Conservation (phyloP, 2,329 filamentous ascomycete genomes). For the Ophidiomyces ophidiicola region DNA sequence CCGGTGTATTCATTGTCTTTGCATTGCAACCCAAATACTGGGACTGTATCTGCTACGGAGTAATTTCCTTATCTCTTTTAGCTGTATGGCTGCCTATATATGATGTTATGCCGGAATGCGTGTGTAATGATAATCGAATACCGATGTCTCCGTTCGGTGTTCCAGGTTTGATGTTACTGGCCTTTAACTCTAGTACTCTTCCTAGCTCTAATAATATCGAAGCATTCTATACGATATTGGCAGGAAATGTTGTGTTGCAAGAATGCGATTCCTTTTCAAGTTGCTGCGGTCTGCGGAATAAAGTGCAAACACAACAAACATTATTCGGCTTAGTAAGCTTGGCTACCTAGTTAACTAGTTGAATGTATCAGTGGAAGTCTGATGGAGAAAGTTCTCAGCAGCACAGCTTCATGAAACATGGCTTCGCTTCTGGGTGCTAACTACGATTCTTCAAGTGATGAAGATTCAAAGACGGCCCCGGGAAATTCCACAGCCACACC, state of each 20-base stretch:
- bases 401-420: constrained; percentile 23
- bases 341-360: too few species aligned
- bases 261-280: too few species aligned
- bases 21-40: neutral
- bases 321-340: too few species aligned
- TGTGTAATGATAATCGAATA: constrained; percentile 7
- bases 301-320: constrained; percentile 1
- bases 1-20: neutral
- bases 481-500: constrained; percentile 18
- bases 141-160: too few species aligned
- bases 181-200: too few species aligned
- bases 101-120: constrained; percentile 6
- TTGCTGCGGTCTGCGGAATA: too few species aligned
- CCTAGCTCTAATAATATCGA: too few species aligned
- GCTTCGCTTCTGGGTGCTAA: constrained; percentile 33
- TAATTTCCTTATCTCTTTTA: constrained; percentile 1
- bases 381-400: neutral
- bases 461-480: constrained; percentile 27
- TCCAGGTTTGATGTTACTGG: too few species aligned
- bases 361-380: neutral
- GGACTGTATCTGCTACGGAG: constrained; percentile 4
- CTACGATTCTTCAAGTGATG: constrained; percentile 41
- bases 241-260: too few species aligned
- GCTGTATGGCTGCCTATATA: constrained; percentile 5
- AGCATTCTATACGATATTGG: too few species aligned